Evolutionary conservation across 208 protist genomes (phyloP).

Genomic region (Acanthamoeba castellanii): DNA sequence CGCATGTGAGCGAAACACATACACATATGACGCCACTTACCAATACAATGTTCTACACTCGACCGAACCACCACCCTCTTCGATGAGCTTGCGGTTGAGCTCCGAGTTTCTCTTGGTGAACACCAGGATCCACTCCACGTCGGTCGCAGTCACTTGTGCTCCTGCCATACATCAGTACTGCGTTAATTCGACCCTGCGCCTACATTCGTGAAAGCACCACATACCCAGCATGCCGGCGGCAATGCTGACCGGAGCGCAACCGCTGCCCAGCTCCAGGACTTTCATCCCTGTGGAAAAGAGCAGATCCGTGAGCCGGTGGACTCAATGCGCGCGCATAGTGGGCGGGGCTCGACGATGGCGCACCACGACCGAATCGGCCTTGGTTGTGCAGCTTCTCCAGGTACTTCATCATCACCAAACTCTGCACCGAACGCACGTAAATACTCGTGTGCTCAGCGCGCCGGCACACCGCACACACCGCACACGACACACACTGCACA

Average conservation of each 20-base stretch:
- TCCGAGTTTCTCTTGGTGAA: background rate
- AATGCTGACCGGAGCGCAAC: background rate
- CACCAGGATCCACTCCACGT: background rate
- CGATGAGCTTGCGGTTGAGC: background rate
- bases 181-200: too few species aligned
- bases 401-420: conserved; percentile 20
- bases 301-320: background rate
- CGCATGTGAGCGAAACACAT: too few species aligned
- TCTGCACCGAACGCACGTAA: too few species aligned
- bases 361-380: background rate
- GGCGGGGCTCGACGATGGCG: background rate
- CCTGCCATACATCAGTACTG: too few species aligned
- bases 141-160: background rate
- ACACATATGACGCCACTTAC: too few species aligned
- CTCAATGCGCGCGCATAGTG: background rate
- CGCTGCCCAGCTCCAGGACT: background rate
- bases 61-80: background rate
- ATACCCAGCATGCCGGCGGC: background rate
- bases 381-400: background rate
- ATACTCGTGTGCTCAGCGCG: too few species aligned
- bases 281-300: background rate
- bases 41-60: background rate
- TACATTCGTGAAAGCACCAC: too few species aligned
- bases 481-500: too few species aligned
- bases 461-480: too few species aligned